Evolutionary conservation across 2,329 filamentous ascomycete species (phyloP).

Genomic region (Metarhizium anisopliae): DNA sequence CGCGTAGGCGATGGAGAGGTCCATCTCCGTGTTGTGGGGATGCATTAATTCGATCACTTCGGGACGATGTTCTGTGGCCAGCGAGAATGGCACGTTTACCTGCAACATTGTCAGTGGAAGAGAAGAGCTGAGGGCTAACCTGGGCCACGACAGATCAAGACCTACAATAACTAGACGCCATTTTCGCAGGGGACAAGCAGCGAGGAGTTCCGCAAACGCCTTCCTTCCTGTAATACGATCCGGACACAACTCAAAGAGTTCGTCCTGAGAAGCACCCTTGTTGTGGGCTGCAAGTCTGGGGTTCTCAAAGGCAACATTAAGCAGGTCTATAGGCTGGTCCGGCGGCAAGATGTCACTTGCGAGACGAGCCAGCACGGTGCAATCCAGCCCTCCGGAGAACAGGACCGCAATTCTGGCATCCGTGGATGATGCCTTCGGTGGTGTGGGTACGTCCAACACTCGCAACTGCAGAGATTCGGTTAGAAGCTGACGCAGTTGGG

Average conservation of each 20-base stretch:
- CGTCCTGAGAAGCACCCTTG: slow-evolving; percentile 20
- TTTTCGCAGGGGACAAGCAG: slow-evolving; percentile 56
- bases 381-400: slow-evolving; percentile 93
- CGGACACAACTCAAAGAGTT: slow-evolving; percentile 72
- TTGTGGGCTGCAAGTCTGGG: slow-evolving; percentile 59
- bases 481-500: slow-evolving; percentile 44
- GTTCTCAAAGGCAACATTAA: slow-evolving; percentile 97
- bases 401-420: slow-evolving; percentile 63
- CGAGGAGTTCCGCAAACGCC: slow-evolving; percentile 65
- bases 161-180: slow-evolving; percentile 77
- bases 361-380: slow-evolving; percentile 75
- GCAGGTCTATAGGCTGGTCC: slow-evolving; percentile 67
- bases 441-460: slow-evolving; percentile 55
- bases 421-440: slow-evolving; percentile 27
- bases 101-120: slow-evolving; percentile 16
- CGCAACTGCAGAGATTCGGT: slow-evolving; percentile 54
- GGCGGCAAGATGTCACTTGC: slow-evolving; percentile 65
- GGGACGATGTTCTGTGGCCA: slow-evolving; percentile 59
- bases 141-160: neutral
- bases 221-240: slow-evolving; percentile 80
- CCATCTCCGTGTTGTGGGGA: slow-evolving; percentile 98
- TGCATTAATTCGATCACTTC: slow-evolving; percentile 70
- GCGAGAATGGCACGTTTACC: slow-evolving; percentile 74
- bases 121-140: too few relatives aligned
- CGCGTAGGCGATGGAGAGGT: slow-evolving; percentile 85